Base-by-base conservation (phyloP, 2,329 filamentous ascomycete species). In the Xylaria sp. region DNA sequence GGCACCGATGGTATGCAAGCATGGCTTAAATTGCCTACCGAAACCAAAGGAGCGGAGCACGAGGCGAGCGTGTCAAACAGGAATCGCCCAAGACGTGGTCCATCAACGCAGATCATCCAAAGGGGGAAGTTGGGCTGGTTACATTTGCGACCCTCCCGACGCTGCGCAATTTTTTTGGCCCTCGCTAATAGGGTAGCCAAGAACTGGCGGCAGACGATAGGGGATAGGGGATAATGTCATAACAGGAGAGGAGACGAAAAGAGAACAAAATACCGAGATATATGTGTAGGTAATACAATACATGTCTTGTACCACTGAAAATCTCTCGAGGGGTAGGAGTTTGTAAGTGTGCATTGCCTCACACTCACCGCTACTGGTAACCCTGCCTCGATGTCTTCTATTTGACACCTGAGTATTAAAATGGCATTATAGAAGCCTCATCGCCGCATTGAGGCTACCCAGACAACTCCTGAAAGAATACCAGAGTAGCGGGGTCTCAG, bases 1-100 rank as follows among this genome's bases (percentile, higher is more conserved):
- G 67, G 67, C 39, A 62, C 67, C 62, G 67, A 69, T 62, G 41
- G 48, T 58, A 52, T 69, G 67, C 56, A 58, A 54, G 52, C 58
- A 58, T 39, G 43, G 57, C 66, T 66, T 13, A 60, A 66, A 48
- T 59, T n/a, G 20, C 31, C 15, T 60, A 28, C 65, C 28, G 20
- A 41, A 51, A 49, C n/a, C 13, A 57, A 52, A 52, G 28, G 58
- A 61, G 62, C 61, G 66, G 66, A 62, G 66, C 39, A 28, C 1
- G n/a, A 60, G 23, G 31, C 36, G 43, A 39, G 52, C n/a, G 10
- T 62, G 36, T 48, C 57, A 54, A 56, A 57, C 55, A 58, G 20
- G 41, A 33, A 33, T 62, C 51, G 57, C 57, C 46, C 57, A 62
- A 62, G 28, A 25, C 51, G 31, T 41, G 43, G 57, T 46, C 36